Evolutionary conservation across 352 stramenopile species (phyloP).

Genomic region (Globisporangium irregulare): DNA sequence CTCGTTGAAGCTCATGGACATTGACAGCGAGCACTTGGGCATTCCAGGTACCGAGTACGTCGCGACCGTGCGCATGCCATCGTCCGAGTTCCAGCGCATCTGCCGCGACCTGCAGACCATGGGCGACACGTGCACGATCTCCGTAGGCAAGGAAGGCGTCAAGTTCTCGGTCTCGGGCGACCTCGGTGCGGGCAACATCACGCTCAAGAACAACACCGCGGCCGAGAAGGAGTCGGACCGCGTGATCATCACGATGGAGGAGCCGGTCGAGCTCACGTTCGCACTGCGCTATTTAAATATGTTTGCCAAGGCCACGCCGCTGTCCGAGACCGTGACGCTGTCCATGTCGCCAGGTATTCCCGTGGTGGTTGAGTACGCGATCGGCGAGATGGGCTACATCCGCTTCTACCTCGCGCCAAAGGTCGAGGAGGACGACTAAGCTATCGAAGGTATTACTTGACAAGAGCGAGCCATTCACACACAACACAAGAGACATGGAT

Average conservation of each 20-base stretch:
- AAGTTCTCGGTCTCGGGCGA: conserved; percentile 97
- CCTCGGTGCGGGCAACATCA: conserved; percentile 96
- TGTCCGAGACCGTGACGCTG: conserved; percentile 94
- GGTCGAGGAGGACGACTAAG: conserved; percentile 97
- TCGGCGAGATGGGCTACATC: conserved; percentile 96
- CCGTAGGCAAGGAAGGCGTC: conserved; percentile 97
- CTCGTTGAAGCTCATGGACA: conserved; percentile 99
- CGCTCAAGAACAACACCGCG: conserved; percentile 88
- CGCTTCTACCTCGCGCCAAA: conserved; percentile 99
- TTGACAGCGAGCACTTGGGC: conserved; percentile 98
- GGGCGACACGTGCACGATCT: conserved; percentile 97
- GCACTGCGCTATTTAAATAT: conserved; percentile 99
- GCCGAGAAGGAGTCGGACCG: conserved; percentile 86
- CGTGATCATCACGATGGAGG: conserved; percentile 98
- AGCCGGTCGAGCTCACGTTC: conserved; percentile 98
- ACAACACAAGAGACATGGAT: background rate
- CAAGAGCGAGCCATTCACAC: background rate
- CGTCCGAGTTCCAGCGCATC: conserved; percentile 98
- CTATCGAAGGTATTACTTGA: background rate
- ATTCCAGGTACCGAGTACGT: conserved; percentile 99
- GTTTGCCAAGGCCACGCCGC: conserved; percentile 98
- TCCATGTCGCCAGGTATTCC: conserved; percentile 98
- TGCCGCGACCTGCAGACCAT: conserved; percentile 98
- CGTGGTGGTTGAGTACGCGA: conserved; percentile 98
- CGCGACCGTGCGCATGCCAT: conserved; percentile 92